phyloP scores from a whole-genome alignment of 306 rosid genomes.

The Trichosanthes truncata region DNA sequence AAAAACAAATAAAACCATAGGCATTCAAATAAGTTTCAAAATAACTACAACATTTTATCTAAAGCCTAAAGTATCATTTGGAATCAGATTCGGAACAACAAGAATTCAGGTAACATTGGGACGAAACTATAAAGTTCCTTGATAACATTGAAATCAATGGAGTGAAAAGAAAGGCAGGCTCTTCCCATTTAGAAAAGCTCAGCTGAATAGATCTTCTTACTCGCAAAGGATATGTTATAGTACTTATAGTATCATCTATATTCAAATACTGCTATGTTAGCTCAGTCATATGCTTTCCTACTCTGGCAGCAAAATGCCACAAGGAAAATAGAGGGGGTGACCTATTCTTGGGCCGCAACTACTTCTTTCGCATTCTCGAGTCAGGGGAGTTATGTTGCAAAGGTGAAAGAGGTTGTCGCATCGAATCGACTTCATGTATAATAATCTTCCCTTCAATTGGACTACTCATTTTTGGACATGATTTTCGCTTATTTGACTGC shows the following conservation, averaged over 20 bases:
- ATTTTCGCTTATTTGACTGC: conserved; percentile 86
- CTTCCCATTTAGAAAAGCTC: conserved; percentile 17
- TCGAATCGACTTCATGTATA: conserved; percentile 38
- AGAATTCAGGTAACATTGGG: background rate
- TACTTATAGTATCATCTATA: background rate
- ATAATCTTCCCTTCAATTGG: conserved; percentile 52
- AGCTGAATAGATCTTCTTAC: conserved; percentile 12
- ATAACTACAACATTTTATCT: background rate
- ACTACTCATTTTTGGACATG: conserved; percentile 43
- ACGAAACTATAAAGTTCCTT: background rate
- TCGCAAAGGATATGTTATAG: conserved; percentile 14
- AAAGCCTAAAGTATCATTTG: background rate
- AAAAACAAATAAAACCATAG: background rate
- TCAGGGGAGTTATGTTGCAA: conserved; percentile 54
- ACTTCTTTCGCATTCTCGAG: conserved; percentile 49
- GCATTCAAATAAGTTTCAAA: background rate
- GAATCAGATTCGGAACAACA: background rate
- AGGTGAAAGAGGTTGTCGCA: conserved; percentile 73
- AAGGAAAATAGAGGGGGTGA: conserved; percentile 6
- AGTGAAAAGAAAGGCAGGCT: conserved; percentile 1
- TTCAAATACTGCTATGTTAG: background rate
- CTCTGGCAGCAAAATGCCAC: conserved; percentile 4
- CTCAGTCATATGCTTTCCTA: background rate
- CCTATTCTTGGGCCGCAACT: conserved; percentile 7
- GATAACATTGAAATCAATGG: background rate